These are phyloP conservation scores for Alternaria triticimaculans DNA, from an alignment of 2,329 filamentous ascomycete species.

Conservation along the genomic window DNA sequence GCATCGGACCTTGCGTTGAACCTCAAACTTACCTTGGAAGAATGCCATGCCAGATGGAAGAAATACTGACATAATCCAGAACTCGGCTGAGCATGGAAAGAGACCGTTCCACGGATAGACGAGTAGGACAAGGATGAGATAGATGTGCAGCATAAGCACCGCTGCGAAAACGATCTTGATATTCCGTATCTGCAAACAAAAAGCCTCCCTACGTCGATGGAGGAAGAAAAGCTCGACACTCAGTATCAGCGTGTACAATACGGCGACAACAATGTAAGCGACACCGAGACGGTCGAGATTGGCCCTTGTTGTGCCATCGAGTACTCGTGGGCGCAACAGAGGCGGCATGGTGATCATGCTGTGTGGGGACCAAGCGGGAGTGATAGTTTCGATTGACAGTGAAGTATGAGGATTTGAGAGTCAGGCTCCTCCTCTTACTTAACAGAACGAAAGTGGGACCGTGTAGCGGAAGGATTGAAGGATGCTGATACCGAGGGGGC, in stretches of 20 bases:
- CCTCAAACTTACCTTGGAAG: slow-evolving; percentile 40
- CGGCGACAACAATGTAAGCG: slow-evolving; percentile 39
- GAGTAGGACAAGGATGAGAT: slow-evolving; percentile 44
- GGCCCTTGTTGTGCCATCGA: slow-evolving; percentile 37
- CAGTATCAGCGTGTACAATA: slow-evolving; percentile 44
- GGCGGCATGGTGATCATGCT: slow-evolving; percentile 43
- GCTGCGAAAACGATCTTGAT: slow-evolving; percentile 44
- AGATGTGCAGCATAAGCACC: slow-evolving; percentile 46
- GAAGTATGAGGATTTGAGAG: slow-evolving; percentile 20
- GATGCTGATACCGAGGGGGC: slow-evolving; percentile 27
- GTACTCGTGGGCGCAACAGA: slow-evolving; percentile 29
- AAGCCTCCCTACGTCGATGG: slow-evolving; percentile 35
- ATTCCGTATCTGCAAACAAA: slow-evolving; percentile 43
- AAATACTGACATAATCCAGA: slow-evolving; percentile 50
- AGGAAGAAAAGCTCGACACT: slow-evolving; percentile 39
- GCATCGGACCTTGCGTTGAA: neutral
- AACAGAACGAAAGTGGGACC: slow-evolving; percentile 34
- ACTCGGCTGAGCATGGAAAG: slow-evolving; percentile 47
- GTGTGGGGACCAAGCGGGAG: slow-evolving; percentile 19
- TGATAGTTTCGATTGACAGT: slow-evolving; percentile 15
- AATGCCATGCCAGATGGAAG: slow-evolving; percentile 49
- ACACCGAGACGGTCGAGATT: slow-evolving; percentile 44
- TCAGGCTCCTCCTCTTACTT: slow-evolving; percentile 34
- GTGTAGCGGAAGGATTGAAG: slow-evolving; percentile 27
- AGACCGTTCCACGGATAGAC: slow-evolving; percentile 48